Conservation (phyloP, 768 basidiomycete genomes). For the Symmetrospora coprosmae region DNA sequence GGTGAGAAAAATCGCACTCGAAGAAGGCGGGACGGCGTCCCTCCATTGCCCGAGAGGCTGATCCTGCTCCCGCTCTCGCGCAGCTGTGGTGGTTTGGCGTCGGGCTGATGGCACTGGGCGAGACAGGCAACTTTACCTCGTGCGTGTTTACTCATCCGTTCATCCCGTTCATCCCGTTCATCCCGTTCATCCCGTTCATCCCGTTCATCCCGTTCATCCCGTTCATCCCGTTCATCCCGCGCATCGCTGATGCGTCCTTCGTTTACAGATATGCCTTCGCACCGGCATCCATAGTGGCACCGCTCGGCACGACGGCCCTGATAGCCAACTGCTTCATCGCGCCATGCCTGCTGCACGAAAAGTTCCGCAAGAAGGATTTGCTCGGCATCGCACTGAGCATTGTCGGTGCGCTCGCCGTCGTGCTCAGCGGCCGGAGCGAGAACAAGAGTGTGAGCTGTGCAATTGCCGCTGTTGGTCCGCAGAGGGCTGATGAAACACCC, state of each 20-base stretch:
- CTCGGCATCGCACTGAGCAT: slow-evolving; percentile 58
- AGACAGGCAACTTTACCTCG: slow-evolving; percentile 62
- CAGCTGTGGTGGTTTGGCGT: slow-evolving; percentile 67
- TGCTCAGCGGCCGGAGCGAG: slow-evolving; percentile 59
- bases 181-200: neutral
- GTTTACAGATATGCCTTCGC: slow-evolving; percentile 61
- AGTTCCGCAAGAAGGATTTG: slow-evolving; percentile 55
- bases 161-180: neutral
- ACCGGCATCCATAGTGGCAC: slow-evolving; percentile 83
- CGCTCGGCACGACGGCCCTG: slow-evolving; percentile 66
- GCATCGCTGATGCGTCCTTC: neutral
- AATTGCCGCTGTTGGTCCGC: neutral
- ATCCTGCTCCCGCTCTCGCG: too few relatives aligned
- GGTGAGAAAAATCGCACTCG: neutral
- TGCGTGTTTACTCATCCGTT: slow-evolving; percentile 42
- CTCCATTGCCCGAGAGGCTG: neutral
- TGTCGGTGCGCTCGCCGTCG: slow-evolving; percentile 83
- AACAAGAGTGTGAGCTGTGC: slow-evolving; percentile 44
- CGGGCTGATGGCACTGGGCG: slow-evolving; percentile 75
- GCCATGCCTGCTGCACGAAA: slow-evolving; percentile 48
- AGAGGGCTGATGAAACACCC: neutral
- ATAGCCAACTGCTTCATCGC: slow-evolving; percentile 77
- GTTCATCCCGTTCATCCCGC: neutral
- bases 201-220: slow-evolving; percentile 1
- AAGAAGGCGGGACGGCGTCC: neutral